Conservation (phyloP, 139 green algal genomes). For the Micractinium sp. region DNA sequence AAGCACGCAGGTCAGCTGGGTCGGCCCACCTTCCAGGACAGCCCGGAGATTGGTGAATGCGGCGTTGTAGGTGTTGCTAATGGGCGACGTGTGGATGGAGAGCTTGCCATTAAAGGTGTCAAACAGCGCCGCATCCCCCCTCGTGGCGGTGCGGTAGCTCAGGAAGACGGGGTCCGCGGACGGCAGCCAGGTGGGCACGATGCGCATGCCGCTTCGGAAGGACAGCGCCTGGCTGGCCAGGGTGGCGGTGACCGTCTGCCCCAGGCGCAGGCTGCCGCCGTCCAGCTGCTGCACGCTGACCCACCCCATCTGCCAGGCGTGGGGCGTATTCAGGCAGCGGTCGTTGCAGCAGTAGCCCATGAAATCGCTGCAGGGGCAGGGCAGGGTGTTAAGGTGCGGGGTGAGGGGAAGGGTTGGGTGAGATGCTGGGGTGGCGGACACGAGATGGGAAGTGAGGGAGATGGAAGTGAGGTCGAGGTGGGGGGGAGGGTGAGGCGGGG, state of each 20-base stretch:
- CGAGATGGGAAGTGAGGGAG: too few relatives aligned
- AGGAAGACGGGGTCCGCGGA: neutral
- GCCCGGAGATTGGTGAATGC: too few relatives aligned
- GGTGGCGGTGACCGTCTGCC: neutral
- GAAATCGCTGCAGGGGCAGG: neutral
- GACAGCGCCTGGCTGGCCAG: slow-evolving; percentile 1
- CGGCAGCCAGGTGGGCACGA: slow-evolving; percentile 19
- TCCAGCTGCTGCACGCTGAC: slow-evolving; percentile 28
- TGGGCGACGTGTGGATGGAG: too few relatives aligned
- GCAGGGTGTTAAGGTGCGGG: too few relatives aligned
- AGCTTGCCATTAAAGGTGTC: too few relatives aligned
- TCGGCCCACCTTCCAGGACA: too few relatives aligned
- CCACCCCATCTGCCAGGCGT: slow-evolving; percentile 53
- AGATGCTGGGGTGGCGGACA: too few relatives aligned
- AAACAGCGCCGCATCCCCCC: neutral
- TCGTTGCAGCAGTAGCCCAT: slow-evolving; percentile 43
- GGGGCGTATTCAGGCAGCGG: slow-evolving; percentile 47
- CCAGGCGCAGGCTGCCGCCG: slow-evolving; percentile 17
- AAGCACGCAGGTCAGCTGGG: too few relatives aligned
- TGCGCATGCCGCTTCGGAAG: neutral
- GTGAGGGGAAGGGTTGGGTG: neutral
- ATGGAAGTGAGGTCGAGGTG: too few relatives aligned
- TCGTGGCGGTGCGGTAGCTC: slow-evolving; percentile 27
- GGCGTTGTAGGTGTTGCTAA: too few relatives aligned
- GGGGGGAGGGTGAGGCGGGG: too few relatives aligned